Base-by-base conservation (phyloP, 2,329 filamentous ascomycete genomes). In the Talaromyces albobiverticillius region DNA sequence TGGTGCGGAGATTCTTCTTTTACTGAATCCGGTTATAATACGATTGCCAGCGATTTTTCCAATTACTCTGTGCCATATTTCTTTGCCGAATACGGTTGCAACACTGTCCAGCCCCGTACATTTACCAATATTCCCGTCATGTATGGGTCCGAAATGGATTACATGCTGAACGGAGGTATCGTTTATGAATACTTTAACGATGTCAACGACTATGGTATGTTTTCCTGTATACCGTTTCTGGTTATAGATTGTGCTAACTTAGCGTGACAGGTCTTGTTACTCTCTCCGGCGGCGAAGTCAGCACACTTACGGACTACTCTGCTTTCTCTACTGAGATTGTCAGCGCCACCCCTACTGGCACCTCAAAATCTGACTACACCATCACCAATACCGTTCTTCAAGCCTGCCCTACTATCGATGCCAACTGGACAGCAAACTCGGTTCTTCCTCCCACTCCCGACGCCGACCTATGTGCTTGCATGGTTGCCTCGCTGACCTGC, bases 151-250 rank as follows among this genome's bases (percentile, higher is more conserved):
- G 70, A 91, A 57, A 99, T 99, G 94, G 88, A 85, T 23, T 73
- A 75, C 9, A 90, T 96, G 67, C 94, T 94, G 84, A 95, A 89
- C 54, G 94, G 94, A 64, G 94, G 93, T 75, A 96, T 99, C 62
- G 91, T 97, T 71, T 99, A 97, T 83, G 95, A 96, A 90, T 99
- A 94, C 80, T 93, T 91, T 78, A 82, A 96, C 78, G 92, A 96
- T 73, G 78, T 71, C 57, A 97, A 97, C 78, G 79, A 96, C 71
- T 99, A 90, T 67, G 94, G 88, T n/a, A n/a, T n/a, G n/a, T n/a
- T n/a, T n/a, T n/a, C n/a, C n/a, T n/a, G n/a, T n/a, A n/a, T n/a
- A n/a, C n/a, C n/a, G n/a, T n/a, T n/a, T n/a, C n/a, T n/a, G n/a
- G n/a, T n/a, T n/a, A n/a, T n/a, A n/a, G n/a, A n/a, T n/a, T n/a